These are phyloP conservation scores for Leccinellum luteum DNA, from an alignment of 768 basidiomycete genomes.

Conservation along the genomic window DNA sequence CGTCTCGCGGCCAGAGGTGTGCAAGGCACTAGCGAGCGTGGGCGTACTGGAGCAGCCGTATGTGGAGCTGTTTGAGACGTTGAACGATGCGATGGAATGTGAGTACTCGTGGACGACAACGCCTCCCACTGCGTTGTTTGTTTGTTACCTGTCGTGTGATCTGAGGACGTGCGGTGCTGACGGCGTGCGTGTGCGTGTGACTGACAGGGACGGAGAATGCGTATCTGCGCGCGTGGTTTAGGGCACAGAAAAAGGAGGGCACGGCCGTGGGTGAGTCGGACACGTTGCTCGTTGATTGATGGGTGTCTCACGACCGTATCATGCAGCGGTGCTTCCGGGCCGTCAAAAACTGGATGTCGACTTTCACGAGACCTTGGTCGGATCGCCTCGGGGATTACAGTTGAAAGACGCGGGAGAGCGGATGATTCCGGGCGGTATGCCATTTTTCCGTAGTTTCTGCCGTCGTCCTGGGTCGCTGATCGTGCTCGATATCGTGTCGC, in stretches of 20 bases:
- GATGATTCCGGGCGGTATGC: conserved; percentile 59
- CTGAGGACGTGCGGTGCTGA: conserved; percentile 1
- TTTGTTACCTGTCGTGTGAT: neutral
- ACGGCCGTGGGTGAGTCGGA: conserved; percentile 41
- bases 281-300: neutral
- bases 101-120: conserved; percentile 32
- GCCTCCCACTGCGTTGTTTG: conserved; percentile 1
- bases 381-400: conserved; percentile 67
- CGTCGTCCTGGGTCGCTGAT: neutral
- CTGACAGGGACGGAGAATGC: conserved; percentile 86
- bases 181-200: conserved; percentile 5
- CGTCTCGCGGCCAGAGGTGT: conserved; percentile 60
- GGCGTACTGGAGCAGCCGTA: conserved; percentile 72
- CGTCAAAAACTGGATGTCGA: conserved; percentile 51
- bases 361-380: conserved; percentile 40
- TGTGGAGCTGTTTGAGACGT: conserved; percentile 77
- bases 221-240: conserved; percentile 80
- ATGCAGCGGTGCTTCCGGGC: conserved; percentile 44
- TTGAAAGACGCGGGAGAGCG: conserved; percentile 69
- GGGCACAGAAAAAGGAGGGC: conserved; percentile 58
- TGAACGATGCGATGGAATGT: conserved; percentile 95
- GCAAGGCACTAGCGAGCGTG: conserved; percentile 72
- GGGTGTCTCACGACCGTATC: neutral
- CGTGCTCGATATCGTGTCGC: too few species aligned
- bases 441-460: neutral